Evolutionary conservation across 768 basidiomycete genomes (phyloP).

Genomic region (Gautieria morchelliformis): DNA sequence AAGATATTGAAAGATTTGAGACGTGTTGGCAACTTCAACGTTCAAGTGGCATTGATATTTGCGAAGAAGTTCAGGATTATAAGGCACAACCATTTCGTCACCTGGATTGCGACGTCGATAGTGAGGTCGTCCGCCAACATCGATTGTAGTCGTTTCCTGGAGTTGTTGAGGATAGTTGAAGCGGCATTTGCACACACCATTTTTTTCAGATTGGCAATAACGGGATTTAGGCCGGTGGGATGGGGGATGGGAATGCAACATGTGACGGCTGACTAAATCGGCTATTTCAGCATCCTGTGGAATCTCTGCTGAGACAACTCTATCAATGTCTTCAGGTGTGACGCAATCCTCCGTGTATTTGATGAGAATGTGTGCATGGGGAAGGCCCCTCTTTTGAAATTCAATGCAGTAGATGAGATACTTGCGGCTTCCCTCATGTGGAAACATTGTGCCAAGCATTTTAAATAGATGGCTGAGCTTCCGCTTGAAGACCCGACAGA

Average conservation of each 20-base stretch:
- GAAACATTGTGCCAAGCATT: no score
- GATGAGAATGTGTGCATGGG: conserved; percentile 30
- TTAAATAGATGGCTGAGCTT: no score
- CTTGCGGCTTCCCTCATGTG: no score
- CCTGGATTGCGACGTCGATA: conserved; percentile 17
- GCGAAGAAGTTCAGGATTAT: conserved; percentile 22
- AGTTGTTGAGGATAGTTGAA: conserved; percentile 15
- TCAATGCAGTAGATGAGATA: not conserved
- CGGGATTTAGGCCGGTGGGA: conserved; percentile 9
- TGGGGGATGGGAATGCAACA: conserved; percentile 26
- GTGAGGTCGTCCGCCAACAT: no score
- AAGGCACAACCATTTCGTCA: conserved; percentile 23
- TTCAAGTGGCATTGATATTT: conserved; percentile 32
- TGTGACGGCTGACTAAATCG: conserved; percentile 21
- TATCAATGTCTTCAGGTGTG: conserved; percentile 20
- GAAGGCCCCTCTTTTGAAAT: no score
- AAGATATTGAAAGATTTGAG: conserved; percentile 29
- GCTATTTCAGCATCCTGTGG: conserved; percentile 27
- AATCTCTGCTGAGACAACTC: conserved; percentile 26
- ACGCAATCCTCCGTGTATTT: conserved; percentile 19
- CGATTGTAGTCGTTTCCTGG: conserved; percentile 16
- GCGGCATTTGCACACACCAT: conserved; percentile 16
- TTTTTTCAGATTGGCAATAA: conserved; percentile 20
- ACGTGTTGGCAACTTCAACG: conserved; percentile 22
- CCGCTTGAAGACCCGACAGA: no score